Evolutionary conservation across 2,329 filamentous ascomycete species (phyloP), one percentile per base, ranked within the genome.

Genomic region (Aspergillus arachidicola): DNA sequence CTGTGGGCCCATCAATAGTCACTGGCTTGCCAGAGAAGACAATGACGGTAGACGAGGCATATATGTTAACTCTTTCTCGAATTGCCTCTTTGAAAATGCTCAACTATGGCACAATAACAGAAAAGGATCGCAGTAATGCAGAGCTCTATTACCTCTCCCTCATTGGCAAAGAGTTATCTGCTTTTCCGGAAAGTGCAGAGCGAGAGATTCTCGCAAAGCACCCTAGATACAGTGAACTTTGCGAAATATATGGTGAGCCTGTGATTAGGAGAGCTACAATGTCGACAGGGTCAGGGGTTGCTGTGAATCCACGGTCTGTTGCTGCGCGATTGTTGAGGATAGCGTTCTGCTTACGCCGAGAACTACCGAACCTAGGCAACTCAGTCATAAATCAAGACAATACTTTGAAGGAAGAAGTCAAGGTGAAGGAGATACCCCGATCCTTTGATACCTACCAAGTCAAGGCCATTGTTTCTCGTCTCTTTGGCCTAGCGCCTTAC

Each of bases 101-200:
- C 21, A 82, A 83, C 64, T 81, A 79, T 68, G 78, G 88, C 66
- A 80, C 82, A 19, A 89, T 98, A 69, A 89, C 88, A 0, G 70
- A 82, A 1, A 87, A 89, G 48, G 94, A 98, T 75, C 88, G 94
- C 21, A 84, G 87, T 59, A 95, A 98, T 72, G 93, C 93, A 5
- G 95, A 98, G 71, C 89, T 94, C 72, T 99, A 96, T 76, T 99
- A 99, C 76, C 86, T 98, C 12, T 92, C 90, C 0, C 86, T 91
- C 59, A 95, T 97, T 62, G 91, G 86, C 12, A 89, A 88, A 66
- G 91, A 95, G 73, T 82, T 97, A n/a, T 78, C 77, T 28, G 76
- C 73, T 7, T 74, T 65, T 3, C 71, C 76, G 0, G 64, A 69
- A 55, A 66, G 65, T 9, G 85, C 89, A 67, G 78, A 82, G 32